These are phyloP conservation scores for Alnus rubra DNA, from an alignment of 306 rosid species.

Conservation along the genomic window DNA sequence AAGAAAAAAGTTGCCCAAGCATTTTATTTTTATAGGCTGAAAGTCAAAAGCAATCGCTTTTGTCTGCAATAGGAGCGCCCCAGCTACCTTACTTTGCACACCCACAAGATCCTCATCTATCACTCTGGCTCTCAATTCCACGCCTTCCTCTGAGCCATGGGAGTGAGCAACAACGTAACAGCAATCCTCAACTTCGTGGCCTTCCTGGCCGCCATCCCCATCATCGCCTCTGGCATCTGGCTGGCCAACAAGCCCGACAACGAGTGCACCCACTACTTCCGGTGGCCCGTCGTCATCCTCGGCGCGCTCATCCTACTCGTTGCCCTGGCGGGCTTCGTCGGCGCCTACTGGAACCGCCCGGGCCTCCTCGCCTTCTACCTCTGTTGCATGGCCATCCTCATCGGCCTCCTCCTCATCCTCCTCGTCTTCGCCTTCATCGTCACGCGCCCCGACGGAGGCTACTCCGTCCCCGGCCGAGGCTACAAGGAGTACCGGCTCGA, in stretches of 20 bases:
- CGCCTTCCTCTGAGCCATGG: constrained; percentile 43
- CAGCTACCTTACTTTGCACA: too few species aligned
- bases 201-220: constrained; percentile 64
- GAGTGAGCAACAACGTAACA: constrained; percentile 81
- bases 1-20: too few species aligned
- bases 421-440: constrained; percentile 78
- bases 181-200: constrained; percentile 75
- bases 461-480: constrained; percentile 51
- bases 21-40: too few species aligned
- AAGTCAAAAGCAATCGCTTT: too few species aligned
- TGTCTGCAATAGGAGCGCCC: too few species aligned
- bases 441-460: constrained; percentile 60
- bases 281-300: constrained; percentile 72
- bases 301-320: constrained; percentile 74
- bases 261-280: constrained; percentile 68
- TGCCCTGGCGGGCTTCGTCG: constrained; percentile 75
- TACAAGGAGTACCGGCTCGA: constrained; percentile 61
- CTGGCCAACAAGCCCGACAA: constrained; percentile 82
- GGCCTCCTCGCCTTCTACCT: constrained; percentile 81
- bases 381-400: constrained; percentile 76
- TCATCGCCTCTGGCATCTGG: constrained; percentile 87
- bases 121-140: neutral
- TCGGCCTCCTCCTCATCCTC: constrained; percentile 53
- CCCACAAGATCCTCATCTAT: neutral
- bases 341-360: constrained; percentile 77